Evolutionary conservation across 176 grass and related monocot species (phyloP).

Genomic region (Avena eriantha): DNA sequence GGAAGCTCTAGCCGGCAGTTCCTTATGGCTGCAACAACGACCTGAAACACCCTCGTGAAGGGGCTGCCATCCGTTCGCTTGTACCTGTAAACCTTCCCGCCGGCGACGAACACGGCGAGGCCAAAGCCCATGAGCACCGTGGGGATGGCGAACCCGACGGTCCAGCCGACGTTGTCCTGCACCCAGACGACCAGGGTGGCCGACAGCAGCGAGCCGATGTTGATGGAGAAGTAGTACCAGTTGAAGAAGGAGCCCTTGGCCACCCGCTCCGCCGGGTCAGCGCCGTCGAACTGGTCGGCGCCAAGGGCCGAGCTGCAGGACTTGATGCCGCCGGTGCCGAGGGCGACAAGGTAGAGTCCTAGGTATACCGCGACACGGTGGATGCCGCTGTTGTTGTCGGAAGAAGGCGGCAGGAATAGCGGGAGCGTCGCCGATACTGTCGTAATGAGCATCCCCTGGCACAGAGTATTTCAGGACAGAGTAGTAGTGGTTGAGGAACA

Average conservation of each 20-base stretch:
- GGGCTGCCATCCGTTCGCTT: not conserved
- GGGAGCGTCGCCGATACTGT: not conserved
- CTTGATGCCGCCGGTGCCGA: constrained; percentile 17
- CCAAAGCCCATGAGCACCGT: not conserved
- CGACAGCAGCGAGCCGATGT: not conserved
- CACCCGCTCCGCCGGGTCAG: not conserved
- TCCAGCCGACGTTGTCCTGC: constrained; percentile 23
- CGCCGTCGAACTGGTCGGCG: not conserved
- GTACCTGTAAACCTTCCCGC: constrained; percentile 8
- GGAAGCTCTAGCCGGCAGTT: not conserved
- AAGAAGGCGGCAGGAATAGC: not conserved
- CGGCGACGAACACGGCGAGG: not conserved
- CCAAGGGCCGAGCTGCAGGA: constrained; percentile 3
- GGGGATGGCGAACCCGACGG: not conserved
- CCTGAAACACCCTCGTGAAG: not conserved
- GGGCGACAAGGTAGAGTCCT: not conserved
- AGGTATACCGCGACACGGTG: not conserved
- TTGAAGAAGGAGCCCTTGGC: constrained; percentile 31
- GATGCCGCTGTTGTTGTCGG: not conserved
- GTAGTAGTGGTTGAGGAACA: too few species aligned
- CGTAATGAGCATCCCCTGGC: constrained; percentile 18
- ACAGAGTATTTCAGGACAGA: too few species aligned
- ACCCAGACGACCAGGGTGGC: not conserved
- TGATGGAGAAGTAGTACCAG: constrained; percentile 21
- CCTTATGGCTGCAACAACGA: not conserved